These are phyloP conservation scores for Kwoniella pini DNA, from an alignment of 768 basidiomycete genomes.

Conservation along the genomic window DNA sequence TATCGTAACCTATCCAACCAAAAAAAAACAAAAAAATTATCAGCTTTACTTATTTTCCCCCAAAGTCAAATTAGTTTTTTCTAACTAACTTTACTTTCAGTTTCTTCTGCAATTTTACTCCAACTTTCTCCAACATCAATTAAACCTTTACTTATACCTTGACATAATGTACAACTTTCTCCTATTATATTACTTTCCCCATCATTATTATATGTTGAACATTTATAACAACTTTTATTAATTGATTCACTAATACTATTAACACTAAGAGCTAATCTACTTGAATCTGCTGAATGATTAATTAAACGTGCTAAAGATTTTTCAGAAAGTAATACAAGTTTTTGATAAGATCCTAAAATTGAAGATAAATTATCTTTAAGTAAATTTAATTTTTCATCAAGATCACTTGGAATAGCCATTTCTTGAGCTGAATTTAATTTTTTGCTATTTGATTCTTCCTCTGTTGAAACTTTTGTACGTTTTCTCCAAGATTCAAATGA, in stretches of 20 bases:
- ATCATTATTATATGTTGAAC: constrained; percentile 38
- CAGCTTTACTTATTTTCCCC: not conserved
- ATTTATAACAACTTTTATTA: constrained; percentile 67
- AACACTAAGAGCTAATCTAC: constrained; percentile 64
- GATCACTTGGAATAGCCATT: constrained; percentile 87
- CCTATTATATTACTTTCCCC: constrained; percentile 9
- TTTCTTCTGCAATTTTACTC: constrained; percentile 45
- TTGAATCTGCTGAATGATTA: constrained; percentile 79
- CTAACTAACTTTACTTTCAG: constrained; percentile 46
- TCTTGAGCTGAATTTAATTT: constrained; percentile 63
- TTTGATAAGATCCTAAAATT: constrained; percentile 88
- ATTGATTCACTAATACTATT: constrained; percentile 63
- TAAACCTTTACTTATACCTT: constrained; percentile 73
- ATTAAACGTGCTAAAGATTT: constrained; percentile 85
- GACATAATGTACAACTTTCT: constrained; percentile 71
- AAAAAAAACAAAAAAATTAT: not conserved
- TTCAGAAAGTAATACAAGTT: constrained; percentile 81
- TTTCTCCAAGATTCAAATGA: constrained; percentile 89
- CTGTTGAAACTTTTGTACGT: constrained; percentile 68
- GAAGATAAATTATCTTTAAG: constrained; percentile 73
- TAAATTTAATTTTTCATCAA: constrained; percentile 80
- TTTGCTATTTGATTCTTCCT: constrained; percentile 73
- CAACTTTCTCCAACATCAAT: constrained; percentile 45
- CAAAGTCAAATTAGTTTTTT: not conserved
- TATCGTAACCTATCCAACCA: constrained; percentile 22